phyloP scores from a whole-genome alignment of 208 protist species.

The Trypanosoma avium region DNA sequence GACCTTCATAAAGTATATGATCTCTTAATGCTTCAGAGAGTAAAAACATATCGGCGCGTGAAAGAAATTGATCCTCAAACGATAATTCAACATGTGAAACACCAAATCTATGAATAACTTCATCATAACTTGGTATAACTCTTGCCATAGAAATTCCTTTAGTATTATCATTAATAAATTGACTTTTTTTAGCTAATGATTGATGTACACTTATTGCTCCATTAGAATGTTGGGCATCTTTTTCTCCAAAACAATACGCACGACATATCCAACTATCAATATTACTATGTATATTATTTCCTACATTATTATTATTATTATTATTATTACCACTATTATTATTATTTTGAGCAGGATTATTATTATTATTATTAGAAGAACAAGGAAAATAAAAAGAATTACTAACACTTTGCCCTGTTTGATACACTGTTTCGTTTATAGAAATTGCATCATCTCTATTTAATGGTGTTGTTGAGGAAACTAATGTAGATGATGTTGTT shows the following conservation, averaged over 20 bases:
- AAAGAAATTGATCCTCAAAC: constrained; percentile 73
- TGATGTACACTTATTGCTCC: constrained; percentile 83
- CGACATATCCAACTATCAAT: constrained; percentile 73
- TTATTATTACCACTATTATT: not conserved
- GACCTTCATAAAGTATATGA: constrained; percentile 71
- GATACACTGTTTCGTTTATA: no score
- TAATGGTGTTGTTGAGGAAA: no score
- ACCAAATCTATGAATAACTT: constrained; percentile 69
- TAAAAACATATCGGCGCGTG: constrained; percentile 80
- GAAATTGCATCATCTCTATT: no score
- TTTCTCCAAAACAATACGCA: constrained; percentile 69
- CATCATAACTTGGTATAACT: constrained; percentile 52
- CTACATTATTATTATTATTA: not conserved
- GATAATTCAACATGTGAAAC: constrained; percentile 81
- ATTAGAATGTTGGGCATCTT: constrained; percentile 60
- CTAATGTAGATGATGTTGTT: no score
- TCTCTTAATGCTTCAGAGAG: constrained; percentile 67
- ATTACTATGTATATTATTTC: not conserved
- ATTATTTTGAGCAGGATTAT: no score
- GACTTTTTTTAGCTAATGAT: constrained; percentile 53
- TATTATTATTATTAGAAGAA: no score
- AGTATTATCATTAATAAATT: constrained; percentile 74
- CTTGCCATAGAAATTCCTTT: constrained; percentile 65
- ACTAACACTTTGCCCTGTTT: no score
- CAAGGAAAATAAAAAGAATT: no score